Base-by-base conservation (phyloP, 805 yeast species). In the Brettanomyces bruxellensis region DNA sequence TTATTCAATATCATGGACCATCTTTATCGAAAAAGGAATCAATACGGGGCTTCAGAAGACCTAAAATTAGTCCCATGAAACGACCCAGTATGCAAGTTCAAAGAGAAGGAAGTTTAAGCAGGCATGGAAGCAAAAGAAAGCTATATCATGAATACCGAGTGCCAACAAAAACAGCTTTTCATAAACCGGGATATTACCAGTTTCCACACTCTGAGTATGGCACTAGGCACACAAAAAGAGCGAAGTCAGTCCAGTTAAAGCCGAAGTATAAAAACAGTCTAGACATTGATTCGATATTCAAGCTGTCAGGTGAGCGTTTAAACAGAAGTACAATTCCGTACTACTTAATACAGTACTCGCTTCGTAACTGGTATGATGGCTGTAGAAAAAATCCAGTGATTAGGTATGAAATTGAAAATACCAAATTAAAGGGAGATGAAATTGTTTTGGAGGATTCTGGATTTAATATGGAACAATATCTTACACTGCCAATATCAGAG, bases 321-420 rank as follows among this genome's bases (percentile, higher is more conserved):
- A 32, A 18, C 43, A n/a, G 23, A 7, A 28, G 28, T 25, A 38
- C 32, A 40, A 25, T 40, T 14, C 46, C 61, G 3, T 38, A 49
- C 0, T 51, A 54, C 32, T 43, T 55, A 28, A n/a, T 59, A 12
- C 49, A 55, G 23, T 58, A 57, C 41, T 37, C 46, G 4, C 25
- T 58, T 5, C 25, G 45, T 3, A 52, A 58, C 1, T 22, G 28
- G 14, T 22, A 28, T 1, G 52, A 54, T 25, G 47, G 49, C 25
- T 32, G 49, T 38, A 56, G 56, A 45, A 25, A 46, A 25, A 54
- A 53, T 23, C 66, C 66, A 14, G 43, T 47, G 3, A 34, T 61
- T 23, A 47, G 50, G 39, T 53, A 54, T 40, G 39, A 55, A 13
- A 44, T 61, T 3, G 50, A 53, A 24, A 47, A 49, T 25, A 46